These are phyloP conservation scores for Colletotrichum godetiae DNA, from an alignment of 2,329 filamentous ascomycete genomes.

Conservation along the genomic window DNA sequence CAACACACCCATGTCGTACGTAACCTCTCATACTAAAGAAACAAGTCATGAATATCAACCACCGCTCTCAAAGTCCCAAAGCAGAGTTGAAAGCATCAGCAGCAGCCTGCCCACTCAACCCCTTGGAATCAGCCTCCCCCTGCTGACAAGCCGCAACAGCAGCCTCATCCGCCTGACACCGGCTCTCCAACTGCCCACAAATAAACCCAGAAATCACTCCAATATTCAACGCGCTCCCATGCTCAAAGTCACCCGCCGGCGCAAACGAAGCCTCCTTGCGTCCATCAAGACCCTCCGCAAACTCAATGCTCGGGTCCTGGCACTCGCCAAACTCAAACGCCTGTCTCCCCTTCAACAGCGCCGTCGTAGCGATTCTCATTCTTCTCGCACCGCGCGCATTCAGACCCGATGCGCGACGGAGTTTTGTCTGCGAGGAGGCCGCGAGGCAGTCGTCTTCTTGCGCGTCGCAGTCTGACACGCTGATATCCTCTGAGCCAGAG, in stretches of 20 bases:
- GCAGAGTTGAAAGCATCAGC: conserved; percentile 41
- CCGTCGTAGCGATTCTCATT: conserved; percentile 36
- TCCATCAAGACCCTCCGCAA: conserved; percentile 61
- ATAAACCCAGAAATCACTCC: conserved; percentile 59
- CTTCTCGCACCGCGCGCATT: conserved; percentile 14
- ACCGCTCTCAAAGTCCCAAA: conserved; percentile 16
- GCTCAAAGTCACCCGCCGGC: conserved; percentile 58
- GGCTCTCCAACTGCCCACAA: conserved; percentile 52
- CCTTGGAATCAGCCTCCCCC: conserved; percentile 37
- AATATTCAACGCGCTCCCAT: conserved; percentile 57
- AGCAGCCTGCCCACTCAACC: conserved; percentile 39
- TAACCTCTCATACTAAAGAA: not conserved
- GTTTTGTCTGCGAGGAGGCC: conserved; percentile 33
- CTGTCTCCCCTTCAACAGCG: conserved; percentile 8
- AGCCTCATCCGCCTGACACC: conserved; percentile 39
- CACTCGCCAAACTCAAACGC: conserved; percentile 58
- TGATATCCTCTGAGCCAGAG: conserved; percentile 50
- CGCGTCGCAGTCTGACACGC: conserved; percentile 54
- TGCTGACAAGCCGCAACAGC: conserved; percentile 37
- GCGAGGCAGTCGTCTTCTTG: conserved; percentile 54
- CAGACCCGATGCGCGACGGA: conserved; percentile 28
- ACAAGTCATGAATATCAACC: too few species aligned
- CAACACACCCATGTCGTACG: not conserved
- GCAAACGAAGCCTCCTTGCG: conserved; percentile 56
- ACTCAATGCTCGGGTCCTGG: conserved; percentile 59